phyloP scores from a whole-genome alignment of 345 rosid genomes.

The Tarenaya hassleriana region DNA sequence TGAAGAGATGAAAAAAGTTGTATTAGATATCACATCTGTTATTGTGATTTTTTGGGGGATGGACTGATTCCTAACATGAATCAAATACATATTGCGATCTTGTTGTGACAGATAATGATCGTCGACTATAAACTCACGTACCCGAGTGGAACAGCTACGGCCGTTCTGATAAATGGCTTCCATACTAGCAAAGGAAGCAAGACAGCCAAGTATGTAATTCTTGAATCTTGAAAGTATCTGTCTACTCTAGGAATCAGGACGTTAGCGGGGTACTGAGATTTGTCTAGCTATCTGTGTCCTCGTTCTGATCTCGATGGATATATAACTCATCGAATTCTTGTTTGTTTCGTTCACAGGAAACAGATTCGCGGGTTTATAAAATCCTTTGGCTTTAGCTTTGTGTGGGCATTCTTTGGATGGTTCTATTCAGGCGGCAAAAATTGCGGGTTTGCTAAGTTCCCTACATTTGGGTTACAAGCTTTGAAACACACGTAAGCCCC shows the following conservation, averaged over 20 bases:
- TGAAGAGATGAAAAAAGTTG: no score
- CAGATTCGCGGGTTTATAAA: constrained; percentile 66
- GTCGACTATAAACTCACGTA: constrained; percentile 70
- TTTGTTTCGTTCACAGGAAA: constrained; percentile 37
- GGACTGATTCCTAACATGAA: no score
- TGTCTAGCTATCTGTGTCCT: no score
- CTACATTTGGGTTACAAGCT: constrained; percentile 74
- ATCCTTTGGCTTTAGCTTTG: constrained; percentile 59
- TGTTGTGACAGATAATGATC: constrained; percentile 62
- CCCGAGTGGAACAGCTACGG: constrained; percentile 96
- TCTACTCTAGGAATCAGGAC: background rate
- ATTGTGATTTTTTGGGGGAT: no score
- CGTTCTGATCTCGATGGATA: constrained; percentile 6
- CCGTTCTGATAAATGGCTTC: constrained; percentile 81
- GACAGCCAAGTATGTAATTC: constrained; percentile 55
- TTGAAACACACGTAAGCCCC: constrained; percentile 65
- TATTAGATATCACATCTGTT: no score
- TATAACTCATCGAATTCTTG: background rate
- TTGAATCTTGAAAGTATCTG: constrained; percentile 7
- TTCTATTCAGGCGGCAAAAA: constrained; percentile 57
- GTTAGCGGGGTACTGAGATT: background rate
- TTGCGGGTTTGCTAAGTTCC: constrained; percentile 77
- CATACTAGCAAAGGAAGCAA: constrained; percentile 71
- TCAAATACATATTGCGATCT: no score
- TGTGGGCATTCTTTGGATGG: constrained; percentile 91